Base-by-base conservation (phyloP, 2,329 filamentous ascomycete species). In the Penicillium nordicum region DNA sequence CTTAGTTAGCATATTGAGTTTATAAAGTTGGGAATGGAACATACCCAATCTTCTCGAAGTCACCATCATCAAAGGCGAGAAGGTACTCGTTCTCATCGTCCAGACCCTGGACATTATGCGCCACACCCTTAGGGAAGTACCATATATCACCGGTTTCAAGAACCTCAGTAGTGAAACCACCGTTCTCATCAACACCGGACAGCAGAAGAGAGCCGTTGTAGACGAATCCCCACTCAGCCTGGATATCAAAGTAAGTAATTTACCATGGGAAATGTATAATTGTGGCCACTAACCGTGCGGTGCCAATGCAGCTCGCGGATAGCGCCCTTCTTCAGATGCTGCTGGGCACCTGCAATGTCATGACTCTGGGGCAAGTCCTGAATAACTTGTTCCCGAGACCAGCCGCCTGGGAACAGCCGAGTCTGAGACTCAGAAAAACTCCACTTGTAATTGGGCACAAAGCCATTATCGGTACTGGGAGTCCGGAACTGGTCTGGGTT, bases 291-390 rank as follows among this genome's bases (percentile, higher is more conserved):
- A 74, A 86, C 84, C n/a, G 86, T 83, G 61, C 79, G 77, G 66
- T 88, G 85, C 86, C 85, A 88, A 64, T 88, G 85, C 12, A 88
- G 75, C 68, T 88, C 85, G 6, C 85, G 80, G 34, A 87, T 81
- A 0, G 85, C 83, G 2, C 86, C 86, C 69, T 87, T 88, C 55
- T 79, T 82, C 51, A 89, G 73, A 71, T 89, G 86, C 71, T 88
- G 84, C 69, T 89, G 86, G 1, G 86, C 87, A 4, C 80, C 85
- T 1, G 87, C 77, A 63, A 89, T 87, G 60, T 88, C 86, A 58
- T 84, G 80, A 66, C 85, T 88, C 14, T 80, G 75, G 0, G 87
- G 86, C 7, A 89, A 71, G 67, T 89, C 87, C n/a, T 82, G 82
- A 46, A 87, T 79, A 52, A 88, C 83, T 65, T 88, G 85, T 70